A percentile compares a stretch with the other conserved stretches of the same genome.
These are phyloP conservation scores for Cochlearia excelsa DNA, from an alignment of 345 rosid genomes.

Conservation along the genomic window DNA sequence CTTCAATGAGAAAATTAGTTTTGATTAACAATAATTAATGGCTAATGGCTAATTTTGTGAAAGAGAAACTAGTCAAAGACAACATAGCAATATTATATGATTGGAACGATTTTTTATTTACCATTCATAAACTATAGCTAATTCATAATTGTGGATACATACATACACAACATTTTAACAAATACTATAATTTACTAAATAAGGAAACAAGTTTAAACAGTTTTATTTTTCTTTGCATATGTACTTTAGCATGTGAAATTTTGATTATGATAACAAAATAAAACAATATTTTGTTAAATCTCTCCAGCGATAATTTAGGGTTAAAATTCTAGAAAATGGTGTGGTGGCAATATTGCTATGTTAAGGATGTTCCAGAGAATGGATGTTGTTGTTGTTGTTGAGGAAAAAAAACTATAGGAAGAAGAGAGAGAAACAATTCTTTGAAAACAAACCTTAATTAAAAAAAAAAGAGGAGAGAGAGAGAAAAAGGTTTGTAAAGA, in stretches of 20 bases:
- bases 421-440: conserved; percentile 25
- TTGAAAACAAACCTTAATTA: conserved; percentile 25
- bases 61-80: conserved; percentile 19
- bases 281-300: too few species aligned
- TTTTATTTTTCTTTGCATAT: too few species aligned
- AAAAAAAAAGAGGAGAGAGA: conserved; percentile 4
- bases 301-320: too few species aligned
- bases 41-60: conserved; percentile 10
- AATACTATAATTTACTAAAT: too few species aligned
- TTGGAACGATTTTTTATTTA: too few species aligned
- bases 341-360: conserved; percentile 9
- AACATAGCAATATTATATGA: neutral
- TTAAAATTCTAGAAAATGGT: too few species aligned
- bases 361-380: conserved; percentile 32
- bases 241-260: too few species aligned
- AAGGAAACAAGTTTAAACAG: too few species aligned
- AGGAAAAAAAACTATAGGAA: conserved; percentile 20
- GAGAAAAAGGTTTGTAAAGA: neutral
- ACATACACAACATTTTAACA: too few species aligned
- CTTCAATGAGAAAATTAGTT: neutral
- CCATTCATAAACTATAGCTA: too few species aligned
- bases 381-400: conserved; percentile 28
- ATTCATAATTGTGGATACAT: too few species aligned
- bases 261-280: too few species aligned
- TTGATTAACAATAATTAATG: conserved; percentile 6